Evolutionary conservation across 2,329 filamentous ascomycete species (phyloP).

Genomic region (Nigrospora oryzae): DNA sequence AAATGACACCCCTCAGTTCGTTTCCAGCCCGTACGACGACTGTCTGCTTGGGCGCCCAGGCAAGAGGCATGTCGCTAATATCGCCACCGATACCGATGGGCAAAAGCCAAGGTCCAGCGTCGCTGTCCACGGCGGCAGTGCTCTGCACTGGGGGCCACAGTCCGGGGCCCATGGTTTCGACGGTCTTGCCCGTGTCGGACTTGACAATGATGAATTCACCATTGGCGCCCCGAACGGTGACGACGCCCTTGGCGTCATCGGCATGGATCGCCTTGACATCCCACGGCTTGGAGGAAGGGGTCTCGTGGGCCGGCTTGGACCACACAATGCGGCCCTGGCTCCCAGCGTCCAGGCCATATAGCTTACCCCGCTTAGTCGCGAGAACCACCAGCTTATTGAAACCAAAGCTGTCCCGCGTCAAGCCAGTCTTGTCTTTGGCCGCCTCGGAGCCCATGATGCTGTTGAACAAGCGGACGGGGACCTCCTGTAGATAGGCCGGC

Average conservation of each 20-base stretch:
- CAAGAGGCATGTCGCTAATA: slow-evolving; percentile 34
- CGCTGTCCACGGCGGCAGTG: slow-evolving; percentile 44
- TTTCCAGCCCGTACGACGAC: slow-evolving; percentile 45
- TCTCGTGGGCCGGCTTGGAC: slow-evolving; percentile 57
- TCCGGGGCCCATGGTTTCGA: slow-evolving; percentile 33
- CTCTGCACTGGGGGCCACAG: slow-evolving; percentile 30
- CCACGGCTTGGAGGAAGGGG: slow-evolving; percentile 48
- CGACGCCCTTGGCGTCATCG: slow-evolving; percentile 45
- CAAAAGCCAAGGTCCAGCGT: slow-evolving; percentile 43
- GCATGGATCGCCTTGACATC: slow-evolving; percentile 60
- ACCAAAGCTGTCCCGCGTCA: slow-evolving; percentile 70
- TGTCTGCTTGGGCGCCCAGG: slow-evolving; percentile 40
- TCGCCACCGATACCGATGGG: slow-evolving; percentile 42
- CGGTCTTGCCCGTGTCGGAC: slow-evolving; percentile 40
- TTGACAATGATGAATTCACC: slow-evolving; percentile 55
- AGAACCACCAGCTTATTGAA: slow-evolving; percentile 80
- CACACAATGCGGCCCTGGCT: slow-evolving; percentile 68
- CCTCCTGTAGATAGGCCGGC: slow-evolving; percentile 60
- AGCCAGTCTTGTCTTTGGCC: slow-evolving; percentile 29
- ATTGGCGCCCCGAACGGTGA: slow-evolving; percentile 49
- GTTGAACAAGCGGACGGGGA: slow-evolving; percentile 61
- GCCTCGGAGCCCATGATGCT: slow-evolving; percentile 53
- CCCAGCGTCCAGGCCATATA: slow-evolving; percentile 73
- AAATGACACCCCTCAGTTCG: slow-evolving; percentile 47
- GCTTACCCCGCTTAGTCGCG: slow-evolving; percentile 68